phyloP scores from a whole-genome alignment of 345 rosid species.

The Eucalyptus decipiens region DNA sequence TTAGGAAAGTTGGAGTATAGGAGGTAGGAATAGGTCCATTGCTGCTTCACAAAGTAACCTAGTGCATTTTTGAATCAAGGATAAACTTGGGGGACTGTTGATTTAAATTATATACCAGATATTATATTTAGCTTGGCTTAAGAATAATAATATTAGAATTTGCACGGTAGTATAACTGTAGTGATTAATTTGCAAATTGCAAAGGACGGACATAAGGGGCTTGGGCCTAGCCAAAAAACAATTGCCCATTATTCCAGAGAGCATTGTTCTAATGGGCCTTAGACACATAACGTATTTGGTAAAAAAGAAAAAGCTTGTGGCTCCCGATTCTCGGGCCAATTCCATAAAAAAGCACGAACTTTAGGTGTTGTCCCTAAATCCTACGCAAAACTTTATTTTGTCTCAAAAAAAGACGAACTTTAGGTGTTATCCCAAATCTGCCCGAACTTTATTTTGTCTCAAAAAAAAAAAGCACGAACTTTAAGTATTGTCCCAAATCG shows the following conservation, averaged over 20 bases:
- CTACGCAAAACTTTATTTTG: too few species aligned
- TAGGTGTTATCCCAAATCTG: too few species aligned
- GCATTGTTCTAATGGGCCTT: not conserved
- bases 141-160: not conserved
- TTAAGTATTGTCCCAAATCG: too few species aligned
- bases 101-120: not conserved
- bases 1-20: not conserved
- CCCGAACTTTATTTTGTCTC: too few species aligned
- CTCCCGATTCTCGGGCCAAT: not conserved
- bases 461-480: too few species aligned
- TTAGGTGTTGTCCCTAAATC: too few species aligned
- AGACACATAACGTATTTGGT: not conserved
- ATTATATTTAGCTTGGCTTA: not conserved
- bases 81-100: not conserved
- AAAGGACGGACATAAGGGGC: not conserved
- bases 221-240: not conserved
- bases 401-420: too few species aligned
- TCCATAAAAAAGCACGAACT: too few species aligned
- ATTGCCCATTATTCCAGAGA: not conserved
- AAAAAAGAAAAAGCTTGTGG: not conserved
- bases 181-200: not conserved
- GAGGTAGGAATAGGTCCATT: not conserved
- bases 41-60: not conserved
- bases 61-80: not conserved
- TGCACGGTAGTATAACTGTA: not conserved